Evolutionary conservation across 1,139 yeast species (phyloP).

Genomic region (Yamadazyma songkhlaensis): DNA sequence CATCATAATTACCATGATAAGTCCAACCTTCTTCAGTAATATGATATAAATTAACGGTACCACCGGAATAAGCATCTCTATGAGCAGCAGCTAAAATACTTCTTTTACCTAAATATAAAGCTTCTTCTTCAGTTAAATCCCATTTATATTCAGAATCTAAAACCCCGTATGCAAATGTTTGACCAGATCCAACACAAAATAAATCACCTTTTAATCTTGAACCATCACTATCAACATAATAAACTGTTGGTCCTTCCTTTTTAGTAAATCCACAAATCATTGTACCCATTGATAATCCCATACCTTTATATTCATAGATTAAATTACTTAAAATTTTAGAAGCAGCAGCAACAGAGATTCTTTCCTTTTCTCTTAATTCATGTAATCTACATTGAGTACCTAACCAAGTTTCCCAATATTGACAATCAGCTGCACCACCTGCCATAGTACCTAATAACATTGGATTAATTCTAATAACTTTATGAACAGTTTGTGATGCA

Average conservation of each 20-base stretch:
- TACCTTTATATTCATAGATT: conserved; percentile 92
- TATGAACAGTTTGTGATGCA: conserved; percentile 96
- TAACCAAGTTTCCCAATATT: conserved; percentile 98
- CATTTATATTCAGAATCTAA: conserved; percentile 86
- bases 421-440: conserved; percentile 99
- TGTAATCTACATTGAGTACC: conserved; percentile 96
- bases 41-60: conserved; percentile 89
- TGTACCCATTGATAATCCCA: conserved; percentile 99
- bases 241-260: conserved; percentile 92
- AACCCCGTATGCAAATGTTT: conserved; percentile 99
- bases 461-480: conserved; percentile 95
- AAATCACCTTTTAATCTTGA: conserved; percentile 91
- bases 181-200: conserved; percentile 99
- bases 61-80: conserved; percentile 98
- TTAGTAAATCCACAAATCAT: conserved; percentile 97
- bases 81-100: conserved; percentile 97
- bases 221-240: conserved; percentile 97
- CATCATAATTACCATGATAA: conserved; percentile 93
- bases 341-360: conserved; percentile 96
- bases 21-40: conserved; percentile 94
- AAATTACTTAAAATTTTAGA: conserved; percentile 88
- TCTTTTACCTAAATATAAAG: conserved; percentile 90
- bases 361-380: conserved; percentile 89
- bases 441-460: conserved; percentile 97
- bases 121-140: conserved; percentile 91